Base-by-base conservation (phyloP, 129 eudicot species). In the Artemisia argyi region DNA sequence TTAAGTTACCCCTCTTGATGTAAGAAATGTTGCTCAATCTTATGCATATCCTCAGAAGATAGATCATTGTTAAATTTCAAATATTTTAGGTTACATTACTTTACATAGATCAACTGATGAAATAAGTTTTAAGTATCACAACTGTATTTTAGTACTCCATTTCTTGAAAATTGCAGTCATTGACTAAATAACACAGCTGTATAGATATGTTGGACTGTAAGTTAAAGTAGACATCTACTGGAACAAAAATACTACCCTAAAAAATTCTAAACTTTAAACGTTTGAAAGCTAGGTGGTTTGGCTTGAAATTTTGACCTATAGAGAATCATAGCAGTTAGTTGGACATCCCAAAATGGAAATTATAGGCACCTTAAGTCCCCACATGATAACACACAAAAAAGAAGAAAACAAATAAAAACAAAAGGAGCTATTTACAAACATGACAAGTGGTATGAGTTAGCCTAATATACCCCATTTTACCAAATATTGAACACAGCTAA, bases 241-340 rank as follows among this genome's bases (percentile, higher is more conserved):
- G 54, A 42, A 65, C 46, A 12, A 65, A 65, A 3, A 53, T 65
- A 54, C 24, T 74, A 39, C 64, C 52, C 12, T 9, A 4, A 53
- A 16, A n/a, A 42, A 53, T 20, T 26, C 30, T 61, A 14, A 22
- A 46, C 15, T 61, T 15, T 42, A 75, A 39, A 32, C 39, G 20
- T 12, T n/a, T 44, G 58, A 7, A 39, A 71, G 46, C 56, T 39
- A 35, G 56, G 65, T 32, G 46, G 26, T 60, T 24, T 10, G 68
- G 59, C 59, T 60, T 47, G 1, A 72, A 58, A 58, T 42, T 14
- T 58, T 65, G 56, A 53, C 49, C 51, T 32, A 64, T 51, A 63
- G n/a, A 61, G 24, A 19, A 73, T 50, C 26, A 2, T 63, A 26
- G 70, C 65, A 64, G 53, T 52, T 50, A 50, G 65, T 74, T 64